Percentiles rank a stretch among this genome's conserved stretches.
Conservation (phyloP, 192 early-diverging fungal species). For the Rhizophagus sp. region DNA sequence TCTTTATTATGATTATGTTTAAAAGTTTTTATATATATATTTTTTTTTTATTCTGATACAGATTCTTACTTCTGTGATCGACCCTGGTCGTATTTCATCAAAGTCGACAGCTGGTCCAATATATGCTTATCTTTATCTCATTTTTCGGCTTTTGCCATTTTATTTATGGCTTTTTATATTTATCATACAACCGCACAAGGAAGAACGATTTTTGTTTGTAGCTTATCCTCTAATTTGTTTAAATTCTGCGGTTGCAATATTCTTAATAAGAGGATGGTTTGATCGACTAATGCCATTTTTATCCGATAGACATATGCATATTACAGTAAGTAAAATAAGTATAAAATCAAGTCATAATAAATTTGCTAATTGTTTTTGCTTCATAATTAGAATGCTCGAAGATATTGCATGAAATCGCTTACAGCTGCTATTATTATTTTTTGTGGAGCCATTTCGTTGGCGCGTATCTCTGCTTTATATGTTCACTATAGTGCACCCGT, state of each 20-base stretch:
- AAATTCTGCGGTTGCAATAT: conserved; percentile 69
- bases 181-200: conserved; percentile 92
- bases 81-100: conserved; percentile 44
- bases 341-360: neutral
- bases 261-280: conserved; percentile 49
- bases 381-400: neutral
- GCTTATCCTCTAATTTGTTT: conserved; percentile 87
- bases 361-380: neutral
- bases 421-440: conserved; percentile 38
- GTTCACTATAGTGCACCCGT: conserved; percentile 79
- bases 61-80: conserved; percentile 45
- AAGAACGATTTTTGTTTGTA: conserved; percentile 93
- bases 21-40: neutral
- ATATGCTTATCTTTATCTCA: conserved; percentile 39
- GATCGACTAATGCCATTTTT: conserved; percentile 28
- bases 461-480: conserved; percentile 68
- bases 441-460: conserved; percentile 58
- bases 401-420: neutral
- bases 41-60: conserved; percentile 30
- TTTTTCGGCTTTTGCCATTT: conserved; percentile 66
- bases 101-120: conserved; percentile 24
- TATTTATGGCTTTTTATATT: conserved; percentile 79
- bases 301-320: neutral
- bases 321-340: conserved; percentile 1
- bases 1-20: neutral